These are phyloP conservation scores for Collybiopsis confluens DNA, from an alignment of 768 basidiomycete species.

Conservation along the genomic window DNA sequence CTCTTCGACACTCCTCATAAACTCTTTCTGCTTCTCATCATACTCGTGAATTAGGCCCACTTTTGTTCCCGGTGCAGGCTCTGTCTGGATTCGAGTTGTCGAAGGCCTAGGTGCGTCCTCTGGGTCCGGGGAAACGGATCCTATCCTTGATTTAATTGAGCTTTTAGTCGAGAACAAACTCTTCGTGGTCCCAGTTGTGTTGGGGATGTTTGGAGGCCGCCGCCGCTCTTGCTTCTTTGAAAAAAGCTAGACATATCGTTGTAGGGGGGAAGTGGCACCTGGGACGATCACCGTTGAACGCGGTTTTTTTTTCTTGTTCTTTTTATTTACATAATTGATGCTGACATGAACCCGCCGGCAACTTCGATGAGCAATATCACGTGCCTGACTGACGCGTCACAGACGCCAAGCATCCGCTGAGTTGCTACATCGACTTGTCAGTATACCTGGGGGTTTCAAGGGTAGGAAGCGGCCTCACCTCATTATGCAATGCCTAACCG, in stretches of 20 bases:
- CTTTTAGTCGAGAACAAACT: background rate
- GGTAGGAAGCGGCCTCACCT: no score
- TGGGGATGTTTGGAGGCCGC: background rate
- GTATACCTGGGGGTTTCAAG: no score
- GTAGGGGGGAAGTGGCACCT: no score
- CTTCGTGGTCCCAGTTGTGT: constrained; percentile 1
- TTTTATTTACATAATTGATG: no score
- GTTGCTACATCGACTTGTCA: no score
- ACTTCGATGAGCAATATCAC: no score
- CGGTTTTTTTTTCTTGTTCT: no score
- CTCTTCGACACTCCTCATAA: constrained; percentile 59
- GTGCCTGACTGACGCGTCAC: no score
- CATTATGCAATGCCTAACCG: no score
- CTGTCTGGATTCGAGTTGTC: constrained; percentile 46
- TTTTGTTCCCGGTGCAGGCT: constrained; percentile 48
- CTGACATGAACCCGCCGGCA: no score
- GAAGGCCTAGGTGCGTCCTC: background rate
- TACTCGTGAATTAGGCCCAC: constrained; percentile 57
- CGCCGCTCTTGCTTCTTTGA: background rate
- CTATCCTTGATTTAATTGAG: background rate
- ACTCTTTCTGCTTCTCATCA: constrained; percentile 53
- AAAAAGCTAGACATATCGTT: constrained; percentile 2
- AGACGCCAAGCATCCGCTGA: no score
- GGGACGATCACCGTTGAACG: no score
- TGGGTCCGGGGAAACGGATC: background rate